These are phyloP conservation scores for Phytophthora pinifolia DNA, from an alignment of 352 stramenopile species.

Conservation along the genomic window DNA sequence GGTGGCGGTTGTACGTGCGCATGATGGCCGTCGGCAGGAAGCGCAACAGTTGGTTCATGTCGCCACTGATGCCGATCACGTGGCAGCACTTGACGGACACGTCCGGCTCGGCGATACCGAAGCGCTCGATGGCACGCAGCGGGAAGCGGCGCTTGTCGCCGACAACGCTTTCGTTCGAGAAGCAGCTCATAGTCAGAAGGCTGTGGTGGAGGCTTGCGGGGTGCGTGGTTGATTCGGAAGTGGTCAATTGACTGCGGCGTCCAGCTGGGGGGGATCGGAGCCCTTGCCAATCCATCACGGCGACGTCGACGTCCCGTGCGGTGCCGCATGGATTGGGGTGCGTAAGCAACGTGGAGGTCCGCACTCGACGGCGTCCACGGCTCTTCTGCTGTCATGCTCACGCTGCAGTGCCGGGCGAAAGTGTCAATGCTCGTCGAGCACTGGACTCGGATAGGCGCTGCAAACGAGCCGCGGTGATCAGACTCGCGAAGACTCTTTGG, in stretches of 20 bases:
- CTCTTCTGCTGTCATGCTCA: constrained; percentile 16
- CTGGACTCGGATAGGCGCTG: constrained; percentile 14
- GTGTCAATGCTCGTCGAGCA: too few relatives aligned
- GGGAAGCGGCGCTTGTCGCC: constrained; percentile 26
- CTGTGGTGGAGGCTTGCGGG: background rate
- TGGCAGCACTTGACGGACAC: constrained; percentile 41
- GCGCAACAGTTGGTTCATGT: constrained; percentile 40
- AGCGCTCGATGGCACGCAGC: constrained; percentile 42
- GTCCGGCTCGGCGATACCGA: constrained; percentile 31
- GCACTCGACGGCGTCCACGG: constrained; percentile 5
- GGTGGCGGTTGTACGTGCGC: constrained; percentile 60
- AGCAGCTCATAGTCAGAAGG: constrained; percentile 22
- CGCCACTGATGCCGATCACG: constrained; percentile 32
- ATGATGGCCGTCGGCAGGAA: constrained; percentile 52
- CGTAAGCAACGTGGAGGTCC: constrained; percentile 29
- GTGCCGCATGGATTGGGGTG: constrained; percentile 16
- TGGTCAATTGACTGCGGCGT: background rate
- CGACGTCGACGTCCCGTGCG: background rate
- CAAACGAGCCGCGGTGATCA: constrained; percentile 20
- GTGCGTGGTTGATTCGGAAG: constrained; percentile 18
- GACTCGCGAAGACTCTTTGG: background rate
- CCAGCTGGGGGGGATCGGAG: constrained; percentile 15
- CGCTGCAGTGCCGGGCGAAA: background rate
- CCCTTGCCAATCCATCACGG: constrained; percentile 3
- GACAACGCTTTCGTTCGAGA: constrained; percentile 10